Base-by-base conservation (phyloP, 306 rosid species). In the Malus fusca region DNA sequence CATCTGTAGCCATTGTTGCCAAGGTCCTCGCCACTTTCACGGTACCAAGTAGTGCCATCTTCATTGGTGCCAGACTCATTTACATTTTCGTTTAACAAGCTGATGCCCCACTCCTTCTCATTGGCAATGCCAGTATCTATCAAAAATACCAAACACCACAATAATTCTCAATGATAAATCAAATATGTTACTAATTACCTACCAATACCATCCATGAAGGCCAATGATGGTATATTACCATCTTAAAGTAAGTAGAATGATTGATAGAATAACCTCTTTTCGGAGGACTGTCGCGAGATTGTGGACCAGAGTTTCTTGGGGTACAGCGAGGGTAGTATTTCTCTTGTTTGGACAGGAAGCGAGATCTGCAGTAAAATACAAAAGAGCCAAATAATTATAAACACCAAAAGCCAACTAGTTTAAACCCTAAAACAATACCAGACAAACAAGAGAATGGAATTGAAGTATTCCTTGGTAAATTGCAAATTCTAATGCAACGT, bases 81-180 rank as follows among this genome's bases (percentile, higher is more conserved):
- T 68, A 87, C 90, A 62, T 86, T 82, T 74, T 92, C 97, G 59
- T 77, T 94, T 64, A 90, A 79, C 87, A 94, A 82, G 88, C 82
- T 87, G 83, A 94, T 94, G 26, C 95, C 98, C 98, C 97, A 94
- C 80, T 94, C 98, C 88, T 94, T 85, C 92, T 94, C 97, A 77
- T 85, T 92, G 2, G 98, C 97, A 87, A 94, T 94, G 44, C 97
- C 97, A 66, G 98, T 94, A 84, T 92, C 97, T 94, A 60, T 60
- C 12, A n/a, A 56, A 56, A 10, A 56, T 11, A 56, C 8, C 12
- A 56, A 56, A 56, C 26, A 56, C 23, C 62, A n/a, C 62, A 14
- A 48, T 12, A 22, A 58, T 58, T 11, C 11, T 28, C 71, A 77
- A 18, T 28, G 67, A 51, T 59, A 53, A 79, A 65, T 73, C 74